Evolutionary conservation across 371 early-diverging fungal species (phyloP).

Genomic region (Mucor circinelloides): DNA sequence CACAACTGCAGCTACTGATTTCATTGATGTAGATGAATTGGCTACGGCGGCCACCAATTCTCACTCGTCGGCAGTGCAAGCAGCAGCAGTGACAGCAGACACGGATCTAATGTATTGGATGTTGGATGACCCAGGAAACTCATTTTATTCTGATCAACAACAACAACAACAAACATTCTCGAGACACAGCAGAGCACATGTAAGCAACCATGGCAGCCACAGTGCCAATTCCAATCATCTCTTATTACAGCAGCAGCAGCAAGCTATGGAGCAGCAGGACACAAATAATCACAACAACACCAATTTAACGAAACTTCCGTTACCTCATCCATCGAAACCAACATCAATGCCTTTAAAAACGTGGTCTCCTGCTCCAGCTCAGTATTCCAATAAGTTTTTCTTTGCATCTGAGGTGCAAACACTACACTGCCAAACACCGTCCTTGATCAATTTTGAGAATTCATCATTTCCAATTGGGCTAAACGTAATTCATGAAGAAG

Average conservation of each 20-base stretch:
- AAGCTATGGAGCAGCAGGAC: background rate
- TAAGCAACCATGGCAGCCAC: background rate
- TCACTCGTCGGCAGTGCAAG: background rate
- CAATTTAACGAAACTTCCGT: conserved; percentile 11
- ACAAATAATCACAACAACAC: background rate
- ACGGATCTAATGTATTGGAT: conserved; percentile 8
- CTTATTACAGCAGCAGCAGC: conserved; percentile 1
- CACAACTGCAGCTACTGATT: background rate
- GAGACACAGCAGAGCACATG: background rate
- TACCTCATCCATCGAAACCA: conserved; percentile 22
- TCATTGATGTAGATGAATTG: conserved; percentile 4
- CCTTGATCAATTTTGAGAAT: conserved; percentile 1
- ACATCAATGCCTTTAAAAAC: background rate
- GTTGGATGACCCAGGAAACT: background rate
- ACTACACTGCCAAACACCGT: conserved; percentile 20
- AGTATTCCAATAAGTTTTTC: conserved; percentile 17
- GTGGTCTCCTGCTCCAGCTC: background rate
- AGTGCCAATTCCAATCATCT: background rate
- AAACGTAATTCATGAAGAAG: conserved; percentile 15
- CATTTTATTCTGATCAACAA: background rate
- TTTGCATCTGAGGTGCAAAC: conserved; percentile 26
- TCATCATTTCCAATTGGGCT: conserved; percentile 4
- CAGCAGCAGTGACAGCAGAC: background rate
- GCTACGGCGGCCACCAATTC: background rate
- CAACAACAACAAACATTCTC: background rate